Base-by-base conservation (phyloP, 139 green algal genomes). In the Chlamydomonas sp. region DNA sequence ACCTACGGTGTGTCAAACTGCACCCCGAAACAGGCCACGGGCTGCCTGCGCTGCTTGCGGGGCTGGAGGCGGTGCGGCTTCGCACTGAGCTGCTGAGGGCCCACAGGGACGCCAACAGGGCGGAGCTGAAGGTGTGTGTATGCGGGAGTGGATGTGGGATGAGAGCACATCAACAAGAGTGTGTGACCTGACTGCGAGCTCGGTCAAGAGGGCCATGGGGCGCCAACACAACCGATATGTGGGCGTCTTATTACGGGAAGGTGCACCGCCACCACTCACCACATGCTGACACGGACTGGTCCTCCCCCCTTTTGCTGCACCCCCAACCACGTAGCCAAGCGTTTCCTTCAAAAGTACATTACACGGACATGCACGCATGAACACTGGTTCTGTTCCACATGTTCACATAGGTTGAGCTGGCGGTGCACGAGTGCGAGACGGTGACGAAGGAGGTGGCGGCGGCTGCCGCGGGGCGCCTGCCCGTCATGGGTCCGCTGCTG, bases 391-490 rank as follows among this genome's bases (percentile, higher is more conserved):
- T n/a, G n/a, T n/a, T n/a, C n/a, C n/a, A n/a, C n/a, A n/a, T n/a
- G n/a, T n/a, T n/a, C n/a, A n/a, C n/a, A n/a, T 62, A 87, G 83
- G 83, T 87, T n/a, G 83, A 87, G 72, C 14, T 87, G 31, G 83
- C 83, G 3, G 83, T 64, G n/a, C 61, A 87, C 73, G 5, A 75
- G 10, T 64, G 31, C 5, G 63, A 75, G 57, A 63, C 73, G 63
- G 75, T 88, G 63, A 83, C 75, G 8, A 75, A 66, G 74, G 84
- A 88, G 84, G 84, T 83, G 75, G 49, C 57, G 75, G 84, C 75
- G 49, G 84, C 84, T 2, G 63, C 84, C 1, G 63, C 16, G 1
- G 84, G 84, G 10, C 8, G 16, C 1, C 16, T 88, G 84, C 6
- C 75, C 57, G 84, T 75, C 75, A 69, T 83, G 84, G 75, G 16